phyloP scores from a whole-genome alignment of 2,329 filamentous ascomycete genomes.

The Pseudogymnoascus sp. region DNA sequence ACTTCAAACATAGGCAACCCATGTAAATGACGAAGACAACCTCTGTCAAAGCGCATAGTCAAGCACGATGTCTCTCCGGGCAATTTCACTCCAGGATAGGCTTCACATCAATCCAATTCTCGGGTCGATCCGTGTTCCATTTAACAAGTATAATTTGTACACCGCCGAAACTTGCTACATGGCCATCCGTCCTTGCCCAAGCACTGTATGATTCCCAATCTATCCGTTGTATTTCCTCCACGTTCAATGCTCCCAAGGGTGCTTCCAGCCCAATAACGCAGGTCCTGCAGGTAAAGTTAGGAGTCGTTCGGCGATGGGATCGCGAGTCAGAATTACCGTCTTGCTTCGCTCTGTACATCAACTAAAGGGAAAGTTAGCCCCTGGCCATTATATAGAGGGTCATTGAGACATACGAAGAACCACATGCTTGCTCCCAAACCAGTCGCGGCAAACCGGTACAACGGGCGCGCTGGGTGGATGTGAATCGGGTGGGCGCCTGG shows the following conservation, averaged over 20 bases:
- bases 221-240: background rate
- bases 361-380: conserved; percentile 39
- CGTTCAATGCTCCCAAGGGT: conserved; percentile 86
- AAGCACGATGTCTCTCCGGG: background rate
- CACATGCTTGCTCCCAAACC: conserved; percentile 93
- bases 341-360: conserved; percentile 95
- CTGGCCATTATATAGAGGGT: conserved; percentile 13
- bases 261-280: conserved; percentile 83
- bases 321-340: conserved; percentile 54
- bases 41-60: background rate
- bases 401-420: conserved; percentile 73
- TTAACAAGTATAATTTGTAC: conserved; percentile 11
- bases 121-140: conserved; percentile 4
- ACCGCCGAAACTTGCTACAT: background rate
- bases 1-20: background rate
- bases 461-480: conserved; percentile 52
- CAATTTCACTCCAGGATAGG: background rate
- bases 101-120: background rate
- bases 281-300: conserved; percentile 40
- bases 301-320: background rate
- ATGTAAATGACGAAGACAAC: background rate
- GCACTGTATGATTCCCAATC: background rate
- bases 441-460: conserved; percentile 82
- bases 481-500: conserved; percentile 43
- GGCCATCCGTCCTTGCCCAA: conserved; percentile 1